These are phyloP conservation scores for Rhododendron vialii DNA, from an alignment of 148 eudicot genomes.

Conservation along the genomic window DNA sequence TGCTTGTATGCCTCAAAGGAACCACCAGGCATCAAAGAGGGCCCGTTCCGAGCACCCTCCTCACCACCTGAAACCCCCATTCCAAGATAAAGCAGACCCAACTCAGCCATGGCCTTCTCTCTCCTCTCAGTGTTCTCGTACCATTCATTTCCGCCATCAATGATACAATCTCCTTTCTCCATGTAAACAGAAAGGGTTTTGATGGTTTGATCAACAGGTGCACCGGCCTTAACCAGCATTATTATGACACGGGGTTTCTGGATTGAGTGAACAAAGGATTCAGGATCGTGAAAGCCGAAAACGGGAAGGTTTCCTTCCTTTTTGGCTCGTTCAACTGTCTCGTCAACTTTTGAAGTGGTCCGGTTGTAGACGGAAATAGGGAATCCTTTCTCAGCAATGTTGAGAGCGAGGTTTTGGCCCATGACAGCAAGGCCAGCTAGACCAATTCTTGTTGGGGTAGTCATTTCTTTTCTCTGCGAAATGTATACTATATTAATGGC, in stretches of 20 bases:
- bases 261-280: slow-evolving; percentile 69
- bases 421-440: slow-evolving; percentile 92
- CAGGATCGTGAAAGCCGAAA: slow-evolving; percentile 78
- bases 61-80: slow-evolving; percentile 99
- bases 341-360: slow-evolving; percentile 84
- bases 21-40: slow-evolving; percentile 95
- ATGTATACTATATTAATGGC: background rate
- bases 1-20: slow-evolving; percentile 76
- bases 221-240: slow-evolving; percentile 88
- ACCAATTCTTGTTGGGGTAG: slow-evolving; percentile 78
- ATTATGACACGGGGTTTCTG: slow-evolving; percentile 89
- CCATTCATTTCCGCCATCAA: slow-evolving; percentile 96
- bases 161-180: slow-evolving; percentile 85
- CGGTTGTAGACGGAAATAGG: slow-evolving; percentile 89
- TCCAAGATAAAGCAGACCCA: slow-evolving; percentile 81
- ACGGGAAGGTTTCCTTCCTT: slow-evolving; percentile 81
- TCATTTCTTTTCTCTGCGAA: slow-evolving; percentile 39
- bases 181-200: slow-evolving; percentile 68
- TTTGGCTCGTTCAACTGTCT: slow-evolving; percentile 80
- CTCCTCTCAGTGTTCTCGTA: slow-evolving; percentile 94
- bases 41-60: slow-evolving; percentile 87
- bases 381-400: slow-evolving; percentile 96
- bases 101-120: slow-evolving; percentile 64
- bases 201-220: slow-evolving; percentile 88
- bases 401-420: slow-evolving; percentile 96